phyloP scores from a whole-genome alignment of 192 early-diverging fungal species.

The Funneliformis geosporum region DNA sequence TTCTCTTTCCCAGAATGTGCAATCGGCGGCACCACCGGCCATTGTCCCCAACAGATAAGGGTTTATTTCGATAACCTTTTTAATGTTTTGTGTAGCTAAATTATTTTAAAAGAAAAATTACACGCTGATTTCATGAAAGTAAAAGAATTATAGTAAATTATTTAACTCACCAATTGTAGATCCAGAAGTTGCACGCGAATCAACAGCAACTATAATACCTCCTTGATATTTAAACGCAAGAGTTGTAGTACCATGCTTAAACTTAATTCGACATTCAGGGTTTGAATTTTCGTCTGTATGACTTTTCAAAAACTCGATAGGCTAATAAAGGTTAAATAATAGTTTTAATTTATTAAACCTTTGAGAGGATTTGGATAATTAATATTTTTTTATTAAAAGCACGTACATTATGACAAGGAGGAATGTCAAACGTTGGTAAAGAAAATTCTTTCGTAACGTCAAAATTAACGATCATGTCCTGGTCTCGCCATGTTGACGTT shows the following conservation, averaged over 20 bases:
- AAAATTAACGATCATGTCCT: constrained; percentile 35
- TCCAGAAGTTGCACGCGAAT: constrained; percentile 95
- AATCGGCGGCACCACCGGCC: constrained; percentile 99
- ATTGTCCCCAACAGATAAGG: constrained; percentile 97
- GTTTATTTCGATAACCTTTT: constrained; percentile 99
- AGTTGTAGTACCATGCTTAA: constrained; percentile 97
- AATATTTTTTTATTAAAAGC: neutral
- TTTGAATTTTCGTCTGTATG: constrained; percentile 75
- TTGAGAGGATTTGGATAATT: neutral
- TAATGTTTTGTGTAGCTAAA: constrained; percentile 89
- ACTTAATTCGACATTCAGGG: constrained; percentile 81
- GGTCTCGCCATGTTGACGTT: constrained; percentile 22
- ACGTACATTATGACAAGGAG: constrained; percentile 56
- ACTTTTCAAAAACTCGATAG: constrained; percentile 80
- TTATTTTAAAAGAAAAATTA: neutral
- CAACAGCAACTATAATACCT: constrained; percentile 93
- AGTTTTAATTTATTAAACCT: neutral
- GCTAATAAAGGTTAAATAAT: constrained; percentile 51
- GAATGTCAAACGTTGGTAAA: constrained; percentile 58
- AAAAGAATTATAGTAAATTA: neutral
- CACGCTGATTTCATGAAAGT: neutral
- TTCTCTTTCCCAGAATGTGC: constrained; percentile 97
- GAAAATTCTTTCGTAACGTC: constrained; percentile 56
- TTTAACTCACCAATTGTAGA: constrained; percentile 75
- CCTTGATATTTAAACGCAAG: constrained; percentile 95